Conservation (phyloP, 2,329 filamentous ascomycete genomes). For the Phaeophleospora eucalypticola region DNA sequence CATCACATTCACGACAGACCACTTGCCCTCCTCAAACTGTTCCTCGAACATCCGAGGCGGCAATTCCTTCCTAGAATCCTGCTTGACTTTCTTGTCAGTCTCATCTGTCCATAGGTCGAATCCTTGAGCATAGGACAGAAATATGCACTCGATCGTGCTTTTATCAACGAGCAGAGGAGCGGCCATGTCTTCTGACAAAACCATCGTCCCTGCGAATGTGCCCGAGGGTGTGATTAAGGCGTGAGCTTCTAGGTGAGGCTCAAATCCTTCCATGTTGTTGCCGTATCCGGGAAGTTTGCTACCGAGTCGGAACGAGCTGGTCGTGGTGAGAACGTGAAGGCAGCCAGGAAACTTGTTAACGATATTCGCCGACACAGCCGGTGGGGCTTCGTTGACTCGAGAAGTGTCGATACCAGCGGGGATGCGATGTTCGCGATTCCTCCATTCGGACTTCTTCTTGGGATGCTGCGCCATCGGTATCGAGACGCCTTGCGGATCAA, state of each 20-base stretch:
- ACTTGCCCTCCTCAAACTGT: not conserved
- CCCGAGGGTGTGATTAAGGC: not conserved
- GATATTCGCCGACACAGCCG: no score
- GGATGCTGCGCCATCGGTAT: not conserved
- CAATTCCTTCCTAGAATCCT: not conserved
- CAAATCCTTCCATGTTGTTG: not conserved
- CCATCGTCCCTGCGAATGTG: not conserved
- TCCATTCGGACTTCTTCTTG: not conserved
- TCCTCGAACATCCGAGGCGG: not conserved
- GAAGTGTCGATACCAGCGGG: not conserved
- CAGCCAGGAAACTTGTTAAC: no score
- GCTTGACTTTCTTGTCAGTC: not conserved
- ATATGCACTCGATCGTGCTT: not conserved
- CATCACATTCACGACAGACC: not conserved
- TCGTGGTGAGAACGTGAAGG: no score
- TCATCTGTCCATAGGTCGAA: not conserved
- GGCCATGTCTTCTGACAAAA: not conserved
- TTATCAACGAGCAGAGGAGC: not conserved
- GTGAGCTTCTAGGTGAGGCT: not conserved
- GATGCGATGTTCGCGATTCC: not conserved
- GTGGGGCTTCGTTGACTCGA: no score
- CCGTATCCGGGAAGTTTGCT: not conserved
- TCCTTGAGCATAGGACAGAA: not conserved
- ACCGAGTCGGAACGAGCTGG: not conserved
- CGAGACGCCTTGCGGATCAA: not conserved